phyloP scores from a whole-genome alignment of 306 rosid species.

The Inga oerstediana region DNA sequence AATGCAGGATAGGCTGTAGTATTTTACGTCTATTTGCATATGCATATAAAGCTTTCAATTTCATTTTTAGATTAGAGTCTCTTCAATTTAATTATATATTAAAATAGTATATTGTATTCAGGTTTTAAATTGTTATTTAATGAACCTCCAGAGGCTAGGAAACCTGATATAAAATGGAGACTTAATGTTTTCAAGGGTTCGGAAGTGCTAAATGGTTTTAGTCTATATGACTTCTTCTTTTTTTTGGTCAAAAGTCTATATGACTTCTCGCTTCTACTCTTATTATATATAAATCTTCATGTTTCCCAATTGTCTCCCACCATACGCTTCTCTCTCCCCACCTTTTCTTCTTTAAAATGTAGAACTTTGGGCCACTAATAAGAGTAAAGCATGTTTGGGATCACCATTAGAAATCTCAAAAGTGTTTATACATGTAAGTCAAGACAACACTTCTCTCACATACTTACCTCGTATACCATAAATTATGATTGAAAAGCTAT shows the following conservation, averaged over 20 bases:
- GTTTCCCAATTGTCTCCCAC: not conserved
- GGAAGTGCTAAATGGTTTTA: slow-evolving; percentile 83
- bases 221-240: slow-evolving; percentile 32
- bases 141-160: slow-evolving; percentile 86
- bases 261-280: not conserved
- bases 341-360: not conserved
- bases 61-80: not conserved
- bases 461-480: no score
- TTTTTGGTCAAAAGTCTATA: no score
- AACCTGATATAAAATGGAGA: slow-evolving; percentile 86
- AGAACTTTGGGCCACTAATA: slow-evolving; percentile 8
- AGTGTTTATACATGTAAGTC: no score
- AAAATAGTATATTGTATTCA: slow-evolving; percentile 38
- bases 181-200: slow-evolving; percentile 96
- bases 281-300: slow-evolving; percentile 13
- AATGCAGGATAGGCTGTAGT: not conserved
- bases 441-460: no score
- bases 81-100: slow-evolving; percentile 27
- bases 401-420: no score
- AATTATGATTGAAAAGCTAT: no score
- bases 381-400: not conserved
- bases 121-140: slow-evolving; percentile 81
- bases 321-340: not conserved
- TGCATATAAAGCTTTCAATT: slow-evolving; percentile 6
- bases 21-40: not conserved